phyloP scores from a whole-genome alignment of 768 basidiomycete genomes.

The Hypholoma fasciculare region DNA sequence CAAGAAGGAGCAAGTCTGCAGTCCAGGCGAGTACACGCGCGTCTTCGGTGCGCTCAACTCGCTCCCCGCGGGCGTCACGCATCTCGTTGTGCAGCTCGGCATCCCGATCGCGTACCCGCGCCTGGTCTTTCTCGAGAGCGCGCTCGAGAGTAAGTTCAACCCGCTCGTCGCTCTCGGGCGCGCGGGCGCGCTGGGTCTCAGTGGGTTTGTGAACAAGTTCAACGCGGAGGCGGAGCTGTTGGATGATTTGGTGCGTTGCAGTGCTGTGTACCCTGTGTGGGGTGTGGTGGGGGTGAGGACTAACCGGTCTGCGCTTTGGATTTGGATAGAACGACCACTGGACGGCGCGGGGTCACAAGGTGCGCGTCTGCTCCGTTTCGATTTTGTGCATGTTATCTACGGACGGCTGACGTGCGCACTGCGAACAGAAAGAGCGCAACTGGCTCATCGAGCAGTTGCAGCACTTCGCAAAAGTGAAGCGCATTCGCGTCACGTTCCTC shows the following conservation, averaged over 20 bases:
- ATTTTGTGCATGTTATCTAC: background rate
- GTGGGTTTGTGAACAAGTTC: slow-evolving; percentile 87
- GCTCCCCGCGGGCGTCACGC: slow-evolving; percentile 71
- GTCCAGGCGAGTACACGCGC: slow-evolving; percentile 67
- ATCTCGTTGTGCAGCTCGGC: slow-evolving; percentile 85
- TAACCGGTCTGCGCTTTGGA: background rate
- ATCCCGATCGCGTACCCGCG: slow-evolving; percentile 92
- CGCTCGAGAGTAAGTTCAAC: slow-evolving; percentile 81
- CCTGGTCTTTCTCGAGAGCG: slow-evolving; percentile 83
- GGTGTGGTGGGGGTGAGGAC: no score
- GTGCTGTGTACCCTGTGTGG: background rate
- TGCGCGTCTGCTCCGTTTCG: slow-evolving; percentile 19
- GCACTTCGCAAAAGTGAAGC: slow-evolving; percentile 58
- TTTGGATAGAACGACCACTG: slow-evolving; percentile 80
- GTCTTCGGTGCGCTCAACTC: slow-evolving; percentile 62
- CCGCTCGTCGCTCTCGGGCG: slow-evolving; percentile 78
- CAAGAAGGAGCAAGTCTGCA: slow-evolving; percentile 79
- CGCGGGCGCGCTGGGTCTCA: slow-evolving; percentile 63
- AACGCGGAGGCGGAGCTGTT: slow-evolving; percentile 91
- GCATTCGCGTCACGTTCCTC: slow-evolving; percentile 79
- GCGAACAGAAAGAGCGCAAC: slow-evolving; percentile 80
- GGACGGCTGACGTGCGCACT: background rate
- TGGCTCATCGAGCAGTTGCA: slow-evolving; percentile 83
- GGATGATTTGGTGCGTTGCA: slow-evolving; percentile 74
- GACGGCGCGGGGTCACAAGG: slow-evolving; percentile 83